phyloP scores from a whole-genome alignment of 768 basidiomycete genomes.

The Lentinula sp. region DNA sequence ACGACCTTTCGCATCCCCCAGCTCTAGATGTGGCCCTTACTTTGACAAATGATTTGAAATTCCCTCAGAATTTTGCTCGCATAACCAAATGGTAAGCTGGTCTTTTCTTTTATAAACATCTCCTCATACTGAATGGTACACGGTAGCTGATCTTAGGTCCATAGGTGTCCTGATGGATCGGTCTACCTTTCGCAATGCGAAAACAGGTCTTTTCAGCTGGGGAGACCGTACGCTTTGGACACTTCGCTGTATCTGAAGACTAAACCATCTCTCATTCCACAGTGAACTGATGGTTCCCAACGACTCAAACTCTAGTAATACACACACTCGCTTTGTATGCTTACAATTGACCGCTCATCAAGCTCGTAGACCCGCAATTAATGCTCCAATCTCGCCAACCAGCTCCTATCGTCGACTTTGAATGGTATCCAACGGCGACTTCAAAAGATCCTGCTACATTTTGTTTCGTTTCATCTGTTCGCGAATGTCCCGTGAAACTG shows the following conservation, averaged over 20 bases:
- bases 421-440: slow-evolving; percentile 83
- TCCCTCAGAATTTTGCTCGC: slow-evolving; percentile 44
- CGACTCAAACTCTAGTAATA: neutral
- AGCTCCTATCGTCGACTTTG: slow-evolving; percentile 68
- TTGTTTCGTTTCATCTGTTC: slow-evolving; percentile 80
- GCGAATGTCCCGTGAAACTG: slow-evolving; percentile 81
- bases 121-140: neutral
- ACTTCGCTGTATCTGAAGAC: neutral
- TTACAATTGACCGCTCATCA: neutral
- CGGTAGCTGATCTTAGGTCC: neutral
- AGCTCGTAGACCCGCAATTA: neutral
- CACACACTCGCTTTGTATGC: neutral
- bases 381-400: slow-evolving; percentile 43
- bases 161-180: slow-evolving; percentile 74
- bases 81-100: slow-evolving; percentile 46
- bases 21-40: neutral
- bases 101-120: neutral
- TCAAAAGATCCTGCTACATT: slow-evolving; percentile 51
- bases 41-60: slow-evolving; percentile 17
- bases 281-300: slow-evolving; percentile 4
- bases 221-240: slow-evolving; percentile 26
- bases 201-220: slow-evolving; percentile 55
- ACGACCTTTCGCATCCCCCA: slow-evolving; percentile 17
- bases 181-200: slow-evolving; percentile 65
- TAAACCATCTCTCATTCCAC: neutral